Evolutionary conservation across 129 eudicot genomes (phyloP), one percentile per base, ranked within the genome.

Genomic region (Calendula officinalis): DNA sequence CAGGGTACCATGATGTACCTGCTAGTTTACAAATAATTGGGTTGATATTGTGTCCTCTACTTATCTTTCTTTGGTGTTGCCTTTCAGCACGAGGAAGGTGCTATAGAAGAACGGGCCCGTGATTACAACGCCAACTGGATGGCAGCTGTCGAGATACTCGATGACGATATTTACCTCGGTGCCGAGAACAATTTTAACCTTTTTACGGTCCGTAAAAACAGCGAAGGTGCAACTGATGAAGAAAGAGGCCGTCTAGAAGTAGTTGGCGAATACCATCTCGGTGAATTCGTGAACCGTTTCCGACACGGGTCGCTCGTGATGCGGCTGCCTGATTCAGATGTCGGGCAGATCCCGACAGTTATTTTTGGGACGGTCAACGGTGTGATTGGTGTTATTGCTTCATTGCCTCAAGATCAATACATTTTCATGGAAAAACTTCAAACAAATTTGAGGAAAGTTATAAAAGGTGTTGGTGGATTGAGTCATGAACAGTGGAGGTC

Each of bases 401-500:
- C 99, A 0, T 87, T 92, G 30, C 99, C 96, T 0, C 82, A 75
- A 37, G 99, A 92, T 5, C 96, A 88, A 49, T 92, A 88, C 53
- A 2, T 75, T 16, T 88, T 92, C 78, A 42, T 92, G 74, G 99
- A 92, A 62, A 85, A 81, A 73, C 84, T 92, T 58, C 99, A 92
- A 75, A 57, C 86, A n/a, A 92, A 75, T 36, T 60, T 92, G 78
- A 83, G 99, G 75, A 85, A 75, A 52, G 89, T 94, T 41, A 86
- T 94, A 10, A 94, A 94, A 75, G 96, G 99, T 0, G 96, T 94
- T 0, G 99, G 99, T 7, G 99, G 96, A 12, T 78, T 94, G 78
- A 88, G 92, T 65, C 99, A 94, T 11, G 99, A 94, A 68, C 99
- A 94, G 5, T 94, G 99, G 99, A 74, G 99, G 58, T 94, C 96